Conservation (phyloP, 768 basidiomycete genomes). For the Brasilioporus rufonigricans region DNA sequence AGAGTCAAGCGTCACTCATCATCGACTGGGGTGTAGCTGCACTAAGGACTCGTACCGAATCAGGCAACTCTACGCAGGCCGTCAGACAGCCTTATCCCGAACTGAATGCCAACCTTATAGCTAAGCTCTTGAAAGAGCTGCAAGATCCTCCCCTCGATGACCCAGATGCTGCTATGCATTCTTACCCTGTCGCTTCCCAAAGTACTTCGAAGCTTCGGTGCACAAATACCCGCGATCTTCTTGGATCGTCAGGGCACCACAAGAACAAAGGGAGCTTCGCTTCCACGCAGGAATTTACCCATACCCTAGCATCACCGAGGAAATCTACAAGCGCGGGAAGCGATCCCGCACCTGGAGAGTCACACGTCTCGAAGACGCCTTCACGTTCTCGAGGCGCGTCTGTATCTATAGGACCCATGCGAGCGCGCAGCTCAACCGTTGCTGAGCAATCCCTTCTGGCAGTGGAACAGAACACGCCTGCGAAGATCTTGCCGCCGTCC, state of each 20-base stretch:
- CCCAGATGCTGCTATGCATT: constrained; percentile 4
- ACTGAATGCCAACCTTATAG: constrained; percentile 22
- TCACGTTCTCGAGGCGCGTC: constrained; percentile 21
- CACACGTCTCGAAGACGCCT: constrained; percentile 16
- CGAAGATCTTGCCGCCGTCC: not conserved
- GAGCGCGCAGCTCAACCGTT: constrained; percentile 14
- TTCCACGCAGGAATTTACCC: constrained; percentile 2
- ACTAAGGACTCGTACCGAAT: constrained; percentile 31
- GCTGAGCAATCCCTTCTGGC: constrained; percentile 5
- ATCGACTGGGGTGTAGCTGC: constrained; percentile 50
- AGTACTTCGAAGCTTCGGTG: constrained; percentile 12
- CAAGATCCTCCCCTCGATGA: constrained; percentile 15
- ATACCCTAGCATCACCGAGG: constrained; percentile 3
- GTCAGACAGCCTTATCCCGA: constrained; percentile 28
- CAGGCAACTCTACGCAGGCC: constrained; percentile 1
- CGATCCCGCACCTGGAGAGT: constrained; percentile 3
- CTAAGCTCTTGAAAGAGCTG: constrained; percentile 23
- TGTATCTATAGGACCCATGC: constrained; percentile 14
- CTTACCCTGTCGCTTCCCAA: constrained; percentile 1
- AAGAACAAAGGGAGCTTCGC: constrained; percentile 7
- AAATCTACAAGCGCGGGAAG: constrained; percentile 6
- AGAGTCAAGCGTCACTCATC: constrained; percentile 50
- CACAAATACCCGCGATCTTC: constrained; percentile 23
- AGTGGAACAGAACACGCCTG: constrained; percentile 1
- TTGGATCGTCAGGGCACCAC: constrained; percentile 16